phyloP scores from a whole-genome alignment of 176 grass and related monocot genomes.

The Thinopyrum elongatum region DNA sequence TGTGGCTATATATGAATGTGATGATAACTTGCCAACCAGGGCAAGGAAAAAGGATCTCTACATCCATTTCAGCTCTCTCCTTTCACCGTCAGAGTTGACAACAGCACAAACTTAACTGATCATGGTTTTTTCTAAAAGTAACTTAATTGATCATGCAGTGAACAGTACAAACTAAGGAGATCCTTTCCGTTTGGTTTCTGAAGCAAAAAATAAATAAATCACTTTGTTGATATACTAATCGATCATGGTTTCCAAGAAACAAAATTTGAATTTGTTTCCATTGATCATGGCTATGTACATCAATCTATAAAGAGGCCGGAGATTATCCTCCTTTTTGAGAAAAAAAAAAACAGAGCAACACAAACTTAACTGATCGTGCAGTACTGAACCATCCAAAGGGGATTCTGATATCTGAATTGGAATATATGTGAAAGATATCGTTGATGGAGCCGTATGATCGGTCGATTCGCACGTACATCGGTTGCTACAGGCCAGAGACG shows the following conservation, averaged over 20 bases:
- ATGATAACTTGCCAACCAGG: neutral
- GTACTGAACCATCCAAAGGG: neutral
- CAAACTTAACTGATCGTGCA: neutral
- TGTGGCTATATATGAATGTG: neutral
- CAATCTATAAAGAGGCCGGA: no score
- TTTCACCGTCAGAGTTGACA: neutral
- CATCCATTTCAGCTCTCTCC: neutral
- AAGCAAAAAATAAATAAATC: no score
- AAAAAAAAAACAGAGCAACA: neutral
- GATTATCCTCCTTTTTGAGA: no score
- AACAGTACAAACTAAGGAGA: no score
- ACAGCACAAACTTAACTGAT: neutral
- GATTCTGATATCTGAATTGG: neutral
- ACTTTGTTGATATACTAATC: no score
- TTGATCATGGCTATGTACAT: no score
- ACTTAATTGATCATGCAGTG: no score
- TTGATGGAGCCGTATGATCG: neutral
- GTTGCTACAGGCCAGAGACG: neutral
- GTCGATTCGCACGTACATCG: neutral
- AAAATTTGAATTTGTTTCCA: no score
- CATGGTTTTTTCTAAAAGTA: neutral
- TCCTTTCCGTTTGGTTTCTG: no score
- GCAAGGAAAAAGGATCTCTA: neutral
- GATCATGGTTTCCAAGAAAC: no score
- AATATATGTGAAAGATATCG: neutral